A percentile compares a stretch with the other conserved stretches of the same genome.
Evolutionary conservation across 2,329 filamentous ascomycete species (phyloP).

Genomic region (Alternaria viburni): DNA sequence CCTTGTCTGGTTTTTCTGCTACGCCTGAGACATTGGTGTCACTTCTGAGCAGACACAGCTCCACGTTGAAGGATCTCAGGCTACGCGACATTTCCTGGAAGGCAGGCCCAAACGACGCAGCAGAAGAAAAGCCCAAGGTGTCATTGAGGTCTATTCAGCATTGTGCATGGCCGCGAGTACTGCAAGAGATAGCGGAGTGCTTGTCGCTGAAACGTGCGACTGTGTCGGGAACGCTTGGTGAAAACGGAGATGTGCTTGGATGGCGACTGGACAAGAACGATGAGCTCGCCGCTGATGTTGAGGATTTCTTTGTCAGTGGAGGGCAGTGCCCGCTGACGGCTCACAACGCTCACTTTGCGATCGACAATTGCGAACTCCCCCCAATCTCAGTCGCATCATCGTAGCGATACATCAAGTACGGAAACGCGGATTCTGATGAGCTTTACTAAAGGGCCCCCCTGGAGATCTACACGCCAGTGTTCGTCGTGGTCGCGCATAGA

Average conservation of each 20-base stretch:
- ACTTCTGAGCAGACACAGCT: slow-evolving; percentile 8
- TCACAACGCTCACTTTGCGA: neutral
- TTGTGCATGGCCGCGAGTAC: neutral
- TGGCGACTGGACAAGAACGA: neutral
- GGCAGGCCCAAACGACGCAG: neutral
- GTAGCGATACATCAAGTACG: neutral
- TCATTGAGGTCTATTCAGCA: neutral
- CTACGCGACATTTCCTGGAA: slow-evolving; percentile 2
- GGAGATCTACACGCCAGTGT: neutral
- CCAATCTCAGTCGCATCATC: neutral
- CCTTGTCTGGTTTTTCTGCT: slow-evolving; percentile 8
- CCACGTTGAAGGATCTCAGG: slow-evolving; percentile 16
- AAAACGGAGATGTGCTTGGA: neutral
- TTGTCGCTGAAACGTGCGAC: slow-evolving; percentile 1
- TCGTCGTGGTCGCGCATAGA: neutral
- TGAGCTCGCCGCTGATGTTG: neutral
- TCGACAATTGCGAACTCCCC: neutral
- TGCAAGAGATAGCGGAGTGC: neutral
- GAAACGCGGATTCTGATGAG: neutral
- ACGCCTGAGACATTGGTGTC: slow-evolving; percentile 1
- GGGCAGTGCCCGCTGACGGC: neutral
- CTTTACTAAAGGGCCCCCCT: neutral
- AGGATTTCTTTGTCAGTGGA: neutral
- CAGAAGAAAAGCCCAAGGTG: neutral
- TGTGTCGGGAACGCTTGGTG: slow-evolving; percentile 1